Evolutionary conservation across 305 asterid species (phyloP).

Genomic region (Solanum hybrid): DNA sequence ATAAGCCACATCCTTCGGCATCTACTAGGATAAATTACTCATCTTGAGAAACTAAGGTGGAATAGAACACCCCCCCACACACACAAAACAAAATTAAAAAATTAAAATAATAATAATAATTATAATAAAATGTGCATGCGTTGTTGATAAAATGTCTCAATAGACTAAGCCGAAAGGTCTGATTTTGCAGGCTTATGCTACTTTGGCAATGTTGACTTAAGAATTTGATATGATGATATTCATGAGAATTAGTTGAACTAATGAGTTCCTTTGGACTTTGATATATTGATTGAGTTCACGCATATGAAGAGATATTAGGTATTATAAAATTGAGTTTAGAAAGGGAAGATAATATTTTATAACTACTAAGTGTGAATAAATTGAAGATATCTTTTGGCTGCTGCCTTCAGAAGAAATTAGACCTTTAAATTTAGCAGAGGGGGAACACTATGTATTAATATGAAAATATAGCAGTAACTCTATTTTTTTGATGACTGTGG

Average conservation of each 20-base stretch:
- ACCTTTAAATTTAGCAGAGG: not conserved
- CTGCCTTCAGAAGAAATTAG: not conserved
- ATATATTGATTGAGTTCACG: not conserved
- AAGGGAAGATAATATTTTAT: not conserved
- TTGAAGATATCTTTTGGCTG: not conserved
- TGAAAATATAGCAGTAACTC: not conserved
- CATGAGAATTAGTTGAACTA: not conserved
- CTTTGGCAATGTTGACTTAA: not conserved
- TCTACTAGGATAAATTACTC: not conserved
- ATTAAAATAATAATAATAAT: too few relatives aligned
- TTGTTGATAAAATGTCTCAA: not conserved
- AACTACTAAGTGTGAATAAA: not conserved
- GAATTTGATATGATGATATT: not conserved
- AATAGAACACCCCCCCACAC: not conserved
- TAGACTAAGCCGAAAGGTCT: not conserved
- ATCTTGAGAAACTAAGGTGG: not conserved
- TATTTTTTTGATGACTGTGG: not conserved
- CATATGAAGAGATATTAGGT: not conserved
- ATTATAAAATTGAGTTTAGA: not conserved
- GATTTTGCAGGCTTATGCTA: not conserved
- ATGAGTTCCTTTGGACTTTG: not conserved
- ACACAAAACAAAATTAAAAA: too few relatives aligned
- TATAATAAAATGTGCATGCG: not conserved
- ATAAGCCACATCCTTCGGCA: not conserved
- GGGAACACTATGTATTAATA: not conserved